phyloP scores from a whole-genome alignment of 2,329 filamentous ascomycete species.

The Ophiostoma sp. region DNA sequence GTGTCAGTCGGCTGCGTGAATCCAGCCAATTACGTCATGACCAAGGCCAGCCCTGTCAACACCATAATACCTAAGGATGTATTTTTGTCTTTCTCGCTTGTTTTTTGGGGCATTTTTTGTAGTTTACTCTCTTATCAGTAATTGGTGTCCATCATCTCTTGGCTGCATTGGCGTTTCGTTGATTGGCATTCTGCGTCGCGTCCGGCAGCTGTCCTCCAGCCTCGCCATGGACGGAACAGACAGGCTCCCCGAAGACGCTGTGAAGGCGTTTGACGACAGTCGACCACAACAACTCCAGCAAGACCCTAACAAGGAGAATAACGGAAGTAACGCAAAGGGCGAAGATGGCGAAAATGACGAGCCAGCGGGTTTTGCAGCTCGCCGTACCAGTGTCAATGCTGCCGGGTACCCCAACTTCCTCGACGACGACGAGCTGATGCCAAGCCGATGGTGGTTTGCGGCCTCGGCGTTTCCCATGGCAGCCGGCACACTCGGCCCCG shows the following conservation, averaged over 20 bases:
- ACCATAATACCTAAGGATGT: neutral
- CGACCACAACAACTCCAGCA: neutral
- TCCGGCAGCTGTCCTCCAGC: neutral
- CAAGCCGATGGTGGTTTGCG: constrained; percentile 58
- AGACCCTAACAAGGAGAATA: no score
- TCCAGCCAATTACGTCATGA: constrained; percentile 12
- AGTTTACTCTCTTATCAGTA: neutral
- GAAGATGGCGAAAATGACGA: neutral
- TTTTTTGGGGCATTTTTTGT: neutral
- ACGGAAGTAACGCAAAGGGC: neutral
- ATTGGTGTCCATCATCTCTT: neutral
- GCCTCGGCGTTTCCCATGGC: constrained; percentile 68
- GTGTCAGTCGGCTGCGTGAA: neutral
- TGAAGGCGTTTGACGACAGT: neutral
- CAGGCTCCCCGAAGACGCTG: constrained; percentile 4
- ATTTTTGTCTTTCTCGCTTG: neutral
- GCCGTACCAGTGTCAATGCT: neutral
- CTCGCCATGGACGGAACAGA: constrained; percentile 10
- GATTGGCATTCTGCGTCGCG: neutral
- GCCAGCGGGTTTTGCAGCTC: neutral
- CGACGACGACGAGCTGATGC: constrained; percentile 9
- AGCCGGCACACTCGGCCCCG: constrained; percentile 75
- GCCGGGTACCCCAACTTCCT: neutral
- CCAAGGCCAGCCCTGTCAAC: neutral
- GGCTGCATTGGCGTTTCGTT: neutral